phyloP scores from a whole-genome alignment of 768 basidiomycete species.

The Auriscalpium orientale region DNA sequence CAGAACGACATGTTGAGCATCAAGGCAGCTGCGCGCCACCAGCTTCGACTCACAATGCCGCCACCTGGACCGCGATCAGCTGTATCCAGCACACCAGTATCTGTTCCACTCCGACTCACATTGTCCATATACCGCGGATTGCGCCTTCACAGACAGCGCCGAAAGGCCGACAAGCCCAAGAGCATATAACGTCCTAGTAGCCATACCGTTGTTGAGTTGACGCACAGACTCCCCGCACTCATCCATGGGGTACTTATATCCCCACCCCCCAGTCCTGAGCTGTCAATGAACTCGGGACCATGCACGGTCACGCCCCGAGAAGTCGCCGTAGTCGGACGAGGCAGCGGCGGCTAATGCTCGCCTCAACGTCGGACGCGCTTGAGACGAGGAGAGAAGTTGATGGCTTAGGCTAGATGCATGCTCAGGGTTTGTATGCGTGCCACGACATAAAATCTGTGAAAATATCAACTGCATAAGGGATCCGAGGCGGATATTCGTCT shows the following conservation, averaged over 20 bases:
- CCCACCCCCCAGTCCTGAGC: too few relatives aligned
- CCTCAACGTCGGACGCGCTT: slow-evolving; percentile 8
- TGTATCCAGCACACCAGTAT: too few relatives aligned
- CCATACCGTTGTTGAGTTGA: background rate
- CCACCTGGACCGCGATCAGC: slow-evolving; percentile 6
- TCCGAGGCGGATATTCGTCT: background rate
- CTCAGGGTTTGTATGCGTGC: background rate
- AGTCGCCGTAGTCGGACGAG: background rate
- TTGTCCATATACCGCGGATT: slow-evolving; percentile 11
- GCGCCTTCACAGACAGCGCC: slow-evolving; percentile 8
- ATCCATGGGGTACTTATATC: too few relatives aligned
- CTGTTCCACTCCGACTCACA: slow-evolving; percentile 5
- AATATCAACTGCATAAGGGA: background rate
- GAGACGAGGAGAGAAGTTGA: background rate
- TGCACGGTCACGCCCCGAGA: background rate
- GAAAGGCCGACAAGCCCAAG: slow-evolving; percentile 9
- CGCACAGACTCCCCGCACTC: background rate
- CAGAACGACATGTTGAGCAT: background rate
- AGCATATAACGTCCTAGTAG: slow-evolving; percentile 9
- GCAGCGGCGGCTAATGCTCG: slow-evolving; percentile 9
- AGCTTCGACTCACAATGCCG: slow-evolving; percentile 12
- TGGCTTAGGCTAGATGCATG: background rate
- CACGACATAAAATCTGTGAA: background rate
- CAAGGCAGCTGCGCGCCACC: background rate
- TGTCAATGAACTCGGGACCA: background rate